Conservation (phyloP, 208 protist genomes). For the Trypanosoma melophagium region DNA sequence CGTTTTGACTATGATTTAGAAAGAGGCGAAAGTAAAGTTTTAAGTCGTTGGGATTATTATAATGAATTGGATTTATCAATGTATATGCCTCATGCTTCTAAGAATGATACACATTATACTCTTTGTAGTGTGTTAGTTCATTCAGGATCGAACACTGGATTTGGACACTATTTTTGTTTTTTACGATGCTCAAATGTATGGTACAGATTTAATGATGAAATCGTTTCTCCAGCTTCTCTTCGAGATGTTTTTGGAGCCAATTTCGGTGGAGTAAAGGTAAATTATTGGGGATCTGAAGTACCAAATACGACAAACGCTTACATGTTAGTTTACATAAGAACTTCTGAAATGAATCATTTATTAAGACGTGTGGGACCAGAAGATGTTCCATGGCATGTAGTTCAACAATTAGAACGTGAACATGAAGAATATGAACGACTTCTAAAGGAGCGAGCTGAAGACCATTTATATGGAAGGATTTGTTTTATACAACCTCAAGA, state of each 20-base stretch:
- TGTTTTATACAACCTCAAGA: slow-evolving; percentile 69
- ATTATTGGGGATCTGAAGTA: slow-evolving; percentile 87
- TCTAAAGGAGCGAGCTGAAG: slow-evolving; percentile 64
- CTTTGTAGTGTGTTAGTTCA: slow-evolving; percentile 89
- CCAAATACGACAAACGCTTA: slow-evolving; percentile 85
- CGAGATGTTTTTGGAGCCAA: slow-evolving; percentile 86
- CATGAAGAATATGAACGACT: slow-evolving; percentile 49
- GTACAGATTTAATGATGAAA: slow-evolving; percentile 93
- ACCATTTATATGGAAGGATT: slow-evolving; percentile 79
- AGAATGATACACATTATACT: slow-evolving; percentile 76
- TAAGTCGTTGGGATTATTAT: slow-evolving; percentile 85
- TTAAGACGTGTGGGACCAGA: slow-evolving; percentile 51
- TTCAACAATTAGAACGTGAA: slow-evolving; percentile 60
- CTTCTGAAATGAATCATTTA: slow-evolving; percentile 56
- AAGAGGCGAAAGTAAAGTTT: slow-evolving; percentile 84
- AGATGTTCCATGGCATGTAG: slow-evolving; percentile 78
- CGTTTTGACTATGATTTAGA: slow-evolving; percentile 91
- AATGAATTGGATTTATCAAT: slow-evolving; percentile 74
- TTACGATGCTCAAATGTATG: slow-evolving; percentile 64
- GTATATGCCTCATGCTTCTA: slow-evolving; percentile 75
- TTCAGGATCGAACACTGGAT: slow-evolving; percentile 83
- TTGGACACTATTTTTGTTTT: slow-evolving; percentile 91
- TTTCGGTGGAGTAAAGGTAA: slow-evolving; percentile 79
- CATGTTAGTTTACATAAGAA: slow-evolving; percentile 91
- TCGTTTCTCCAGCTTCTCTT: slow-evolving; percentile 73